Evolutionary conservation across 2,329 filamentous ascomycete species (phyloP).

Genomic region (Penicillium sp.): DNA sequence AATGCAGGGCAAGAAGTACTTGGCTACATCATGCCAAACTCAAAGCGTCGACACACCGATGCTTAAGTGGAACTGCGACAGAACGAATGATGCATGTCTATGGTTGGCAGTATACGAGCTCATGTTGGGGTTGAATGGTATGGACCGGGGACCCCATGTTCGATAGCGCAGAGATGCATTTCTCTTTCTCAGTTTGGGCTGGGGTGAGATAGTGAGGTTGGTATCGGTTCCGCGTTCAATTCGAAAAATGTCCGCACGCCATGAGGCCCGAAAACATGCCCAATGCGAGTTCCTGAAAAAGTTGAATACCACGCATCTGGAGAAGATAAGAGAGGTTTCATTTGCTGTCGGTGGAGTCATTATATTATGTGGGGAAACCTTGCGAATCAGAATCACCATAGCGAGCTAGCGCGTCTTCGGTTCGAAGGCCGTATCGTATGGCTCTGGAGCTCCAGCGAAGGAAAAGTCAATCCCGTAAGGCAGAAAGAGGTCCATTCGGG

Average conservation of each 20-base stretch:
- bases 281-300: not conserved
- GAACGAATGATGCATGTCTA: slow-evolving; percentile 10
- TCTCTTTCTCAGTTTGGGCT: not conserved
- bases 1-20: slow-evolving; percentile 12
- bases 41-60: slow-evolving; percentile 9
- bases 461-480: not conserved
- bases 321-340: slow-evolving; percentile 10
- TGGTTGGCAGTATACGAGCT: slow-evolving; percentile 13
- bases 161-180: not conserved
- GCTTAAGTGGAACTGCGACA: slow-evolving; percentile 10
- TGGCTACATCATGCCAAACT: slow-evolving; percentile 12
- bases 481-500: not conserved
- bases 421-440: not conserved
- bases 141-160: slow-evolving; percentile 1
- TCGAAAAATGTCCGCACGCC: slow-evolving; percentile 1
- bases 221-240: slow-evolving; percentile 1
- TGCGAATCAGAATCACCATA: slow-evolving; percentile 14
- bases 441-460: not conserved
- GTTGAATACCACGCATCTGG: not conserved
- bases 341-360: slow-evolving; percentile 6
- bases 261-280: not conserved
- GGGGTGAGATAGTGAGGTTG: not conserved
- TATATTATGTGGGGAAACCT: slow-evolving; percentile 20
- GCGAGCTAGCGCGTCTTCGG: not conserved
- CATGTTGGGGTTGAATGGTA: not conserved